Percentiles rank a stretch among this genome's conserved stretches.
Evolutionary conservation across 768 basidiomycete species (phyloP).

Genomic region (Boletus fagicola): DNA sequence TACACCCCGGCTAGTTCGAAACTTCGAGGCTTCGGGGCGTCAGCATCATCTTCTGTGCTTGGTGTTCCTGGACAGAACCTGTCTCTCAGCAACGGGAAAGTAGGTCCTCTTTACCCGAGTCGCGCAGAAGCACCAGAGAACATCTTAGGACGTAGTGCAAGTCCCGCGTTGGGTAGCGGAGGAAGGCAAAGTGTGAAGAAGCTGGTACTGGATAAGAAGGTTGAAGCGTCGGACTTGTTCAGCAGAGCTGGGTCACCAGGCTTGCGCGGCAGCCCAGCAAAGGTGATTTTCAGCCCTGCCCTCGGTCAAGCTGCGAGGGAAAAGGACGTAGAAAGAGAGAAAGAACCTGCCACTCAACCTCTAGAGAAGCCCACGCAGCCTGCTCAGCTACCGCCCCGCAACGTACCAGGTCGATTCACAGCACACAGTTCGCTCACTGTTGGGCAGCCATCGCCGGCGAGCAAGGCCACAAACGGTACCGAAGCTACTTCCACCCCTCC

Average conservation of each 20-base stretch:
- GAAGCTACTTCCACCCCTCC: slow-evolving; percentile 27
- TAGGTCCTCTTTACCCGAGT: slow-evolving; percentile 53
- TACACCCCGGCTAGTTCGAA: slow-evolving; percentile 63
- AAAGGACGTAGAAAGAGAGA: slow-evolving; percentile 53
- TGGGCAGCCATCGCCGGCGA: slow-evolving; percentile 26
- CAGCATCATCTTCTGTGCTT: slow-evolving; percentile 40
- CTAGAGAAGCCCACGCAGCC: slow-evolving; percentile 10
- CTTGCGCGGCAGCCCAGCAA: slow-evolving; percentile 34
- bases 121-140: slow-evolving; percentile 57
- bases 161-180: slow-evolving; percentile 67
- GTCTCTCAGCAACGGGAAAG: slow-evolving; percentile 55
- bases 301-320: slow-evolving; percentile 74
- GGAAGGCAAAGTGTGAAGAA: slow-evolving; percentile 87
- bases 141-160: slow-evolving; percentile 54
- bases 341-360: slow-evolving; percentile 30
- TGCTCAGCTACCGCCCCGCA: slow-evolving; percentile 39
- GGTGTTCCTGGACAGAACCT: slow-evolving; percentile 34
- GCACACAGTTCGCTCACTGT: slow-evolving; percentile 36
- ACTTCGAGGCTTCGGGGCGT: slow-evolving; percentile 62
- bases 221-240: slow-evolving; percentile 72
- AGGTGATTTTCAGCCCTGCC: slow-evolving; percentile 72
- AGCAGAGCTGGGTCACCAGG: slow-evolving; percentile 43
- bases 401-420: slow-evolving; percentile 41
- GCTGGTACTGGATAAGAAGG: slow-evolving; percentile 82
- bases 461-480: slow-evolving; percentile 29